Base-by-base conservation (phyloP, 2,329 filamentous ascomycete species). In the Penicillium rolfsii region DNA sequence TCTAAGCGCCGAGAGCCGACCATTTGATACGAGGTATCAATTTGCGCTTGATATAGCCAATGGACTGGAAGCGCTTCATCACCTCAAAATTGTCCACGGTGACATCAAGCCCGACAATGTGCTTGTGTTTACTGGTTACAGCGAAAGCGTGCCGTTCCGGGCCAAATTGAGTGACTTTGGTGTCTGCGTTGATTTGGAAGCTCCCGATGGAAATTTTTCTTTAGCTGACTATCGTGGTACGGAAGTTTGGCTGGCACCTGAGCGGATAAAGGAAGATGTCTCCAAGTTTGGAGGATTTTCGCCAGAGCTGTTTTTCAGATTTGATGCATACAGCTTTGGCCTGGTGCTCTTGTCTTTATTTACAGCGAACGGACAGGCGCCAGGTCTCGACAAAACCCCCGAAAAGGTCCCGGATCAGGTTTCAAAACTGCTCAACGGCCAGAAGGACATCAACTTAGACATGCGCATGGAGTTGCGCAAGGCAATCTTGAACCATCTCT, bases 101-200 rank as follows among this genome's bases (percentile, higher is more conserved):
- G 71, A 73, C 53, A 62, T 73, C 28, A 73, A 73, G 48, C 70
- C 69, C 5, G 70, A 72, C 33, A 73, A 73, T 52, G 64, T 73
- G n/a, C 65, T 73, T 12, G 64, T 73, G 1, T 72, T 71, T 55
- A 48, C 49, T 16, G 65, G 66, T 6, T 56, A 45, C 9, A 64
- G 49, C 52, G 60, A 64, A 4, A 67, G 64, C 9, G 64, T 70
- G 2, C 69, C 71, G 0, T 70, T 72, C 38, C 61, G 60, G 16
- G 71, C 63, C 43, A 73, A 73, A 52, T 43, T 73, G 28, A 72
- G 69, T 53, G 71, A 73, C 57, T 73, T 73, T 48, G 71, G 71
- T 1, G 70, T 73, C 19, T 73, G 69, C 48, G 35, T 73, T 49
- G 69, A 73, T 48, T 49, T 73, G 40, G 71, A 73, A 45, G 53